Base-by-base conservation (phyloP, 1,139 yeast species). In the Keqinozyma sinolaborantium region DNA sequence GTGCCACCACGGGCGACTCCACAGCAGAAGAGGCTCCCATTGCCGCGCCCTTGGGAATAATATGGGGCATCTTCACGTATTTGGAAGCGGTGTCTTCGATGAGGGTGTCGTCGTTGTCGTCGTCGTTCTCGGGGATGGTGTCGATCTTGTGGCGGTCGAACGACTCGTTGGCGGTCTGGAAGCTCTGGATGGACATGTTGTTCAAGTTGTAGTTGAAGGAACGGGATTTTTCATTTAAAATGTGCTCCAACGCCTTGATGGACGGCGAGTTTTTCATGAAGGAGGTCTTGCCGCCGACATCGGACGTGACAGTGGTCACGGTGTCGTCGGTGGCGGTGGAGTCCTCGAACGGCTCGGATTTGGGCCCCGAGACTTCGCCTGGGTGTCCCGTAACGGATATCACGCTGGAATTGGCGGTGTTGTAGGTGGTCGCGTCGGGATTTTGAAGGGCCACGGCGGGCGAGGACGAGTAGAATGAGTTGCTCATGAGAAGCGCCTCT, bases 211-310 rank as follows among this genome's bases (percentile, higher is more conserved):
- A 44, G 33, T 38, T 32, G 45, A 51, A 37, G 32, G 44, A 38
- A 35, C 40, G 30, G 32, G 48, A 39, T 34, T 48, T 53, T 36
- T 59, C 61, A 34, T 61, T 66, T 30, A 75, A 55, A 14, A 72
- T 70, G 31, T 53, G 58, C 44, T 73, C 79, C 41, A 76, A 54
- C 2, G 78, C 78, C 42, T 69, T 71, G 46, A 76, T 64, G 25
- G 78, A 71, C 5, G 82, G 82, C 28, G 79, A 73, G 20, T 60
- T 60, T 29, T 64, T 63, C 70, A 76, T 72, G 25, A 74, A 67
- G 29, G 71, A 59, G 2, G 80, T 70, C 48, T 47, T 19, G 32
- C 34, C n/a, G 30, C 16, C 2, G 26, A 11, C 13, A 28, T 24
- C 23, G 26, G 29, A 10, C 24, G 29, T 20, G 39, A 23, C 12